Percentiles rank a stretch among this genome's conserved stretches.
These are phyloP conservation scores for Globisporangium paddicum DNA, from an alignment of 352 stramenopile species.

Conservation along the genomic window DNA sequence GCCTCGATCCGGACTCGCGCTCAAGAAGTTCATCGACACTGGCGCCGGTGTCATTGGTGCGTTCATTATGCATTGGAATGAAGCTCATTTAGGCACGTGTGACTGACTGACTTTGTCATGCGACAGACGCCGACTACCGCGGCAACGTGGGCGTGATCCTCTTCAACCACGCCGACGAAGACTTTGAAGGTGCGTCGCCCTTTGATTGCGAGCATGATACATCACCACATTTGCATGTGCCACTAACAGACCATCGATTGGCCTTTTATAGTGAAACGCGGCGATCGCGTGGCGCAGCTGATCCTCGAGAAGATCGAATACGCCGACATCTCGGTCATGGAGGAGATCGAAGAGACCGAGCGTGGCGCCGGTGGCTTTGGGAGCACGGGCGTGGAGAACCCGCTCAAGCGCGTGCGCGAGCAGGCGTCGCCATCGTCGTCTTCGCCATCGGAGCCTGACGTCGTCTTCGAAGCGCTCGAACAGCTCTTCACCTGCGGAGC, in stretches of 20 bases:
- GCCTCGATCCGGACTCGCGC: conserved; percentile 91
- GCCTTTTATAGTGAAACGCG: conserved; percentile 74
- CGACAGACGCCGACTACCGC: conserved; percentile 95
- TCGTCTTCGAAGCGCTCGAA: conserved; percentile 39
- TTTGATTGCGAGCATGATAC: too few species aligned
- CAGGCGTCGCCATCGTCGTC: conserved; percentile 9
- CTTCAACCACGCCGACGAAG: conserved; percentile 96
- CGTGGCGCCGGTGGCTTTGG: conserved; percentile 96
- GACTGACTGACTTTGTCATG: background rate
- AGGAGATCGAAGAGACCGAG: conserved; percentile 94
- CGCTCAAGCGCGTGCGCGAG: conserved; percentile 42
- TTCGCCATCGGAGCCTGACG: conserved; percentile 9
- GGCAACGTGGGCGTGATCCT: conserved; percentile 98
- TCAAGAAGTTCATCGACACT: conserved; percentile 98
- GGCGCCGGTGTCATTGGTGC: conserved; percentile 95
- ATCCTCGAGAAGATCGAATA: conserved; percentile 96
- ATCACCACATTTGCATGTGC: background rate
- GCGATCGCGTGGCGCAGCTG: conserved; percentile 97
- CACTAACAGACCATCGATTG: background rate
- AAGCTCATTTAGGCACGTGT: background rate
- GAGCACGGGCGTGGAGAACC: conserved; percentile 87
- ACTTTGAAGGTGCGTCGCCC: conserved; percentile 73
- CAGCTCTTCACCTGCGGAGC: conserved; percentile 39
- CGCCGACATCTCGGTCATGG: conserved; percentile 88
- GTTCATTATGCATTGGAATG: background rate